A percentile compares a stretch with the other conserved stretches of the same genome.
Evolutionary conservation across 108 stramenopile species (phyloP).

Genomic region (Pseudonitzschia multistriata): DNA sequence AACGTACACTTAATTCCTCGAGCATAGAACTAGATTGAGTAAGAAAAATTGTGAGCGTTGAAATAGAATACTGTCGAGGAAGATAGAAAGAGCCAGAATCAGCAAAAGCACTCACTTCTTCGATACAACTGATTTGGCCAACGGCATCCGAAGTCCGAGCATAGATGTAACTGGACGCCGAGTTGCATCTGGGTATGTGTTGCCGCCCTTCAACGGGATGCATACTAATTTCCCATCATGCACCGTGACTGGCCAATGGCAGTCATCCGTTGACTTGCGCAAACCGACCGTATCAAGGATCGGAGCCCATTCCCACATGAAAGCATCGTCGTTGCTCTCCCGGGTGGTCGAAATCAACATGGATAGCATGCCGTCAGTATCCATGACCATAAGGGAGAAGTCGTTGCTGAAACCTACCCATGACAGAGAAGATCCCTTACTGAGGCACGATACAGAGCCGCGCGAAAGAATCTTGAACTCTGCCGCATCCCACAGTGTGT

Average conservation of each 20-base stretch:
- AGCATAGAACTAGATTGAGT: constrained; percentile 42
- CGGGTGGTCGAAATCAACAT: constrained; percentile 54
- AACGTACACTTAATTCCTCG: constrained; percentile 74
- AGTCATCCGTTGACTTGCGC: constrained; percentile 71
- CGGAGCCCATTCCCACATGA: constrained; percentile 63
- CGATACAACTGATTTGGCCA: constrained; percentile 43
- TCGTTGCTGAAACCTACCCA: constrained; percentile 84
- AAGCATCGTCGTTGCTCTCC: background rate
- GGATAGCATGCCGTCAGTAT: constrained; percentile 76
- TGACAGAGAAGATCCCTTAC: constrained; percentile 53
- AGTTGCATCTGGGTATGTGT: constrained; percentile 70
- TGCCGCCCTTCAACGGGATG: constrained; percentile 79
- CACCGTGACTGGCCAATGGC: constrained; percentile 76
- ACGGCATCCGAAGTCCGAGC: constrained; percentile 67
- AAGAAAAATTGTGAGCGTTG: background rate
- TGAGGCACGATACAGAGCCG: constrained; percentile 64
- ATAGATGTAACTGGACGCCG: constrained; percentile 75
- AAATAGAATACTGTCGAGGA: constrained; percentile 5
- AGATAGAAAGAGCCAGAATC: constrained; percentile 1
- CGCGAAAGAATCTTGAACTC: constrained; percentile 41
- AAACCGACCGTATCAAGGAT: constrained; percentile 78
- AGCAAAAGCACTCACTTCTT: constrained; percentile 38
- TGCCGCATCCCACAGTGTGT: constrained; percentile 63
- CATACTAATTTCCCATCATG: constrained; percentile 76
- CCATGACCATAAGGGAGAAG: constrained; percentile 66